phyloP scores from a whole-genome alignment of 2,329 filamentous ascomycete genomes.

The Cyphellophora attinorum region DNA sequence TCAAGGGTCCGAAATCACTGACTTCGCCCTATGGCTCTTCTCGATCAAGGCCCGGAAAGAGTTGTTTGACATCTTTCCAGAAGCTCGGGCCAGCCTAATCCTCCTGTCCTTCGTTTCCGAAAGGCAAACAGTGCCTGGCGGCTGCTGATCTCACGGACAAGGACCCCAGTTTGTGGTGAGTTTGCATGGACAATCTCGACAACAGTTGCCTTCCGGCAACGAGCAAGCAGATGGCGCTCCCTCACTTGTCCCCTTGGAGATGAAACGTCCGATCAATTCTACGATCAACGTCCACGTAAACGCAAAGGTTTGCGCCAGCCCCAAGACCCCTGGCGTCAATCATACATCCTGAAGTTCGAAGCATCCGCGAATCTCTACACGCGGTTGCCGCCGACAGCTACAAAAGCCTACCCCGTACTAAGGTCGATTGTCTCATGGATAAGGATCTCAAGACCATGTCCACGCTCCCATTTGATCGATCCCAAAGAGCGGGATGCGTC shows the following conservation, averaged over 20 bases:
- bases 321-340: neutral
- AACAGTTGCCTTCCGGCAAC: neutral
- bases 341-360: constrained; percentile 1
- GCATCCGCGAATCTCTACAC: constrained; percentile 3
- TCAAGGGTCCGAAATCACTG: neutral
- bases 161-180: neutral
- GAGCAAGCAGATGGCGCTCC: neutral
- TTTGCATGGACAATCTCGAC: neutral
- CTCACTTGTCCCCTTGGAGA: neutral
- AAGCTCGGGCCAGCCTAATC: neutral
- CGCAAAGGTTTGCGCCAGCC: too few relatives aligned
- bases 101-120: neutral
- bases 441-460: constrained; percentile 1
- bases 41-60: neutral
- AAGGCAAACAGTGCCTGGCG: neutral
- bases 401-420: neutral
- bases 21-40: neutral
- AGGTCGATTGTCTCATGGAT: neutral
- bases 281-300: neutral
- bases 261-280: neutral
- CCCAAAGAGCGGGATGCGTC: constrained; percentile 7
- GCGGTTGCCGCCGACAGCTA: neutral
- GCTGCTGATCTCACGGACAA: neutral
- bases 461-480: constrained; percentile 13
- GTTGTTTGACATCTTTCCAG: neutral